Conservation (phyloP, 495 filamentous ascomycete species). For the Beverwykella pulmonaria region DNA sequence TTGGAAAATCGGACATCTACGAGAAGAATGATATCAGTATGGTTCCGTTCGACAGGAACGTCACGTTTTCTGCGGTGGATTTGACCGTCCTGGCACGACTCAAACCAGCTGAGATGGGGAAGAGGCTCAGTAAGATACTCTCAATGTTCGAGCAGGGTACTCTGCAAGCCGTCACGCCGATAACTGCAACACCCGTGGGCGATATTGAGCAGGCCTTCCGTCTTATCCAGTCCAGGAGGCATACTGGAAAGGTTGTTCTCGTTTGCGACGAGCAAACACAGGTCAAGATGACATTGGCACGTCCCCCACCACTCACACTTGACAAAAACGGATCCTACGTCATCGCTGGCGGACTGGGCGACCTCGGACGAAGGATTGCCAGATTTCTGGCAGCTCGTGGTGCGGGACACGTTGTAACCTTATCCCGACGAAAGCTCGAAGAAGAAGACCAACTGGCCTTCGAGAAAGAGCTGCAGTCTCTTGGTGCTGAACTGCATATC, state of each 20-base stretch:
- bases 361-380: background rate
- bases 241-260: background rate
- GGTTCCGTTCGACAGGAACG: background rate
- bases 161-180: background rate
- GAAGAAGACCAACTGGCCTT: background rate
- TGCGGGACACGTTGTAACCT: background rate
- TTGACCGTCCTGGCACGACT: background rate
- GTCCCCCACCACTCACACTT: background rate
- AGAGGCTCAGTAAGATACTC: background rate
- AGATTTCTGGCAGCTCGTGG: background rate
- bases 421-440: background rate
- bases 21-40: background rate
- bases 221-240: background rate
- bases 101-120: background rate
- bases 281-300: background rate
- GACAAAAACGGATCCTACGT: background rate
- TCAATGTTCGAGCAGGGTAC: background rate
- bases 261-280: background rate
- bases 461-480: background rate
- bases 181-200: background rate
- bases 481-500: background rate
- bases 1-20: constrained; percentile 44
- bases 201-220: background rate
- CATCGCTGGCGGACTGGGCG: background rate
- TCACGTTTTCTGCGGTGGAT: constrained; percentile 3